Percentiles rank a stretch among this genome's conserved stretches.
These are phyloP conservation scores for Boletus sp. DNA, from an alignment of 768 basidiomycete species.

Conservation along the genomic window DNA sequence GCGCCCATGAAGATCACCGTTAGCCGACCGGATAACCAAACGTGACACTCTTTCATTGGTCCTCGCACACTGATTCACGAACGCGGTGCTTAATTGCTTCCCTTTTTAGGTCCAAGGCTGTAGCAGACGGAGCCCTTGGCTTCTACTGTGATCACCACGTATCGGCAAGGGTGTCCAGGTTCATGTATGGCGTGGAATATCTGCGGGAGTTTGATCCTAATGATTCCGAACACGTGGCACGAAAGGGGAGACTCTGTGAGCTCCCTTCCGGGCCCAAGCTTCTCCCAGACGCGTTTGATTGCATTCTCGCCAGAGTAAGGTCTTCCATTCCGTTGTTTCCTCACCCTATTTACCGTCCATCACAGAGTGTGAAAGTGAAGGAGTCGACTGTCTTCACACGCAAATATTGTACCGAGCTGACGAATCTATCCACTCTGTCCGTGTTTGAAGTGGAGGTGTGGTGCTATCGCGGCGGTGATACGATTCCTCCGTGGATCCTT, in stretches of 20 bases:
- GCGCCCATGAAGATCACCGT: constrained; percentile 53
- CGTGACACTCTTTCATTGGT: constrained; percentile 41
- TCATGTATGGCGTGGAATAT: constrained; percentile 81
- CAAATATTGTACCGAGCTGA: constrained; percentile 81
- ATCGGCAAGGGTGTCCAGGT: constrained; percentile 74
- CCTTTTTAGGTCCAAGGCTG: constrained; percentile 69
- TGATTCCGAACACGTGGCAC: constrained; percentile 62
- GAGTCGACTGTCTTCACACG: constrained; percentile 78
- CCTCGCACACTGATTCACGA: not conserved
- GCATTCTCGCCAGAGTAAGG: constrained; percentile 66
- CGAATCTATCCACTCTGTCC: constrained; percentile 67
- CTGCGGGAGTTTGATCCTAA: constrained; percentile 61
- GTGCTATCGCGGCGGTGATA: constrained; percentile 77
- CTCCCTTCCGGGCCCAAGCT: constrained; percentile 74
- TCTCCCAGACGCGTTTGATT: constrained; percentile 81
- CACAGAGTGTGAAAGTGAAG: constrained; percentile 68
- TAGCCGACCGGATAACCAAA: constrained; percentile 76
- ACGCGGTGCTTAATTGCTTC: constrained; percentile 2
- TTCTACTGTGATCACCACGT: constrained; percentile 86
- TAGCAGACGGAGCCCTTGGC: constrained; percentile 79
- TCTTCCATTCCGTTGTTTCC: constrained; percentile 1
- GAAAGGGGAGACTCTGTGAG: constrained; percentile 66
- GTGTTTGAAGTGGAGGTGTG: constrained; percentile 84
- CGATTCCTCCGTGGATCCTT: constrained; percentile 71
- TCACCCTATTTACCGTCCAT: constrained; percentile 7